Base-by-base conservation (phyloP, 345 rosid species). In the Boechera stricta region DNA sequence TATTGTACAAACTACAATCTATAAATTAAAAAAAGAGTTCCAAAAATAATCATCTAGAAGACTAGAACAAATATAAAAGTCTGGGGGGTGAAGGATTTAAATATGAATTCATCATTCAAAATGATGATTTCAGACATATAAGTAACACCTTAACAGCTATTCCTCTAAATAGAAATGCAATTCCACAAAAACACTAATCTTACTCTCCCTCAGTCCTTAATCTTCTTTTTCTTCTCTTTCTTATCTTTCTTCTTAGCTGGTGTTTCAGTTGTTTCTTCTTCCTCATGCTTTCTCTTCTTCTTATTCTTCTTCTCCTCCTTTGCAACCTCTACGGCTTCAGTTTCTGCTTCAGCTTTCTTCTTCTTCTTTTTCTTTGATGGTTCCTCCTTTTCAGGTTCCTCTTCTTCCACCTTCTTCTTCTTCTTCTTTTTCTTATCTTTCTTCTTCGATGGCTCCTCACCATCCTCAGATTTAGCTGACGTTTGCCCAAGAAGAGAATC, bases 361-460 rank as follows among this genome's bases (percentile, higher is more conserved):
- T 87, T 84, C 79, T 77, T 87, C 77, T 87, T 91, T 72, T 84
- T 88, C 84, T 90, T 90, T 84, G 89, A 84, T 33, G 85, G 79
- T 47, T 86, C 84, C 59, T 76, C 86, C 4, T 49, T 73, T 32
- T 73, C 85, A 4, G 81, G 73, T 45, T 82, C 82, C 79, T 41
- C 71, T 32, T 26, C 60, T 24, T 68, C 79, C 1, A 10, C 75
- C 84, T 78, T 83, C 82, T 84, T 86, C 84, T 78, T 82, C 82
- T 84, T 86, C 85, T 77, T 84, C 81, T 87, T 86, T 49, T 76
- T 77, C 84, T 88, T 86, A 66, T 76, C 81, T 69, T 82, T 80
- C 71, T 74, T 79, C 71, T 75, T 67, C 5, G 69, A 75, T 48
- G 79, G 5, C 62, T 83, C 78, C 54, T 69, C 77, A n/a, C 45